These are phyloP conservation scores for Trichopus zeylanicus DNA, from an alignment of 116 monocot genomes.

Conservation along the genomic window DNA sequence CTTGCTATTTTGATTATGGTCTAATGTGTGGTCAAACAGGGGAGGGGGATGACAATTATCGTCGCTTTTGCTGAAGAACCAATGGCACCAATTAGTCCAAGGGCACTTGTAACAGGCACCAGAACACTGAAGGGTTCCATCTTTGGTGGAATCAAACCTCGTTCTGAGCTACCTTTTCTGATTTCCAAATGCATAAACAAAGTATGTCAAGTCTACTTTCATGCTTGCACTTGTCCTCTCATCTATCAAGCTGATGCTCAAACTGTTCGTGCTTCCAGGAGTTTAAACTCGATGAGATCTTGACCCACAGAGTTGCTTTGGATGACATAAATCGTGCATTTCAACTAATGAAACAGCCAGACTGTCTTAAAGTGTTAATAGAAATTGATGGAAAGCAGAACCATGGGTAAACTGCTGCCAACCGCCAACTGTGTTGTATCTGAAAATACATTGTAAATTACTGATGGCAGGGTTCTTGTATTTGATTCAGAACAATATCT, in stretches of 20 bases:
- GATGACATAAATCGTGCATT: constrained; percentile 21
- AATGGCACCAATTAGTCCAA: not conserved
- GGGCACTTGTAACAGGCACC: constrained; percentile 6
- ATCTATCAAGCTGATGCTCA: not conserved
- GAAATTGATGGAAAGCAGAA: constrained; percentile 6
- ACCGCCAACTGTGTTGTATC: too few relatives aligned
- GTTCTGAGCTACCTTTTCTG: not conserved
- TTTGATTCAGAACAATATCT: too few relatives aligned
- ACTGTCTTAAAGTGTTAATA: constrained; percentile 23
- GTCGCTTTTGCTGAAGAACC: not conserved
- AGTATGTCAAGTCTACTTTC: too few relatives aligned
- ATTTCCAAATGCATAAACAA: constrained; percentile 1
- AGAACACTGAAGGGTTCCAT: not conserved
- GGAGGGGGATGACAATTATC: constrained; percentile 16
- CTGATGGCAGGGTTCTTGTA: too few relatives aligned
- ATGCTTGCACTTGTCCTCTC: too few relatives aligned
- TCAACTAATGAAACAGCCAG: constrained; percentile 10
- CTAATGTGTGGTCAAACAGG: constrained; percentile 1
- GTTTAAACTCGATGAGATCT: constrained; percentile 16
- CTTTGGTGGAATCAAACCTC: constrained; percentile 1
- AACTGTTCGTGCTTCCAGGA: constrained; percentile 15
- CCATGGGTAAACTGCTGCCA: too few relatives aligned
- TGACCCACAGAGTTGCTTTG: constrained; percentile 21
- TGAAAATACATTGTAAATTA: too few relatives aligned
- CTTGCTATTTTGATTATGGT: not conserved